Conservation (phyloP, 202 grass and related monocot species). For the Saccharum hybrid region DNA sequence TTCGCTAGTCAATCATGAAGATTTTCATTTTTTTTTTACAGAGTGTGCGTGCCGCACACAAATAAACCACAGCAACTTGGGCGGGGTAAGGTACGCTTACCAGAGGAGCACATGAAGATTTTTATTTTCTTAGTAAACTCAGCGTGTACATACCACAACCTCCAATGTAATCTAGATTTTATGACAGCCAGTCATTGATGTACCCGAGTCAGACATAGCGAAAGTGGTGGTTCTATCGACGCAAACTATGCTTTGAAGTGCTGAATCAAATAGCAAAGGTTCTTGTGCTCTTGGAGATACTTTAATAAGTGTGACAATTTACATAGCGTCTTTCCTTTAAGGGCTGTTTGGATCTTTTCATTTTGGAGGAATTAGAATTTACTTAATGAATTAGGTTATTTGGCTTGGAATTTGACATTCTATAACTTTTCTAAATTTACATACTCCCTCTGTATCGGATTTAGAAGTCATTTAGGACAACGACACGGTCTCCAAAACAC, state of each 20-base stretch:
- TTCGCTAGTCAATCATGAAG: not conserved
- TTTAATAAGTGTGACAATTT: not conserved
- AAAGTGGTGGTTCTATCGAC: not conserved
- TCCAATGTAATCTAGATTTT: not conserved
- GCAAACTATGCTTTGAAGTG: not conserved
- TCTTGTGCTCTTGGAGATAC: not conserved
- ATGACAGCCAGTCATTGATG: not conserved
- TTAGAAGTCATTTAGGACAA: too few species aligned
- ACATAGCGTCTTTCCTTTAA: not conserved
- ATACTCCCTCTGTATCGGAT: too few species aligned
- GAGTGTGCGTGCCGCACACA: too few species aligned
- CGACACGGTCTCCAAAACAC: too few species aligned
- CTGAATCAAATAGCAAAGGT: constrained; percentile 17
- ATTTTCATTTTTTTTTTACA: not conserved
- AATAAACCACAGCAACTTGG: too few species aligned
- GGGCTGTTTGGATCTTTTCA: too few species aligned
- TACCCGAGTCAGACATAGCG: not conserved
- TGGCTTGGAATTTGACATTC: too few species aligned
- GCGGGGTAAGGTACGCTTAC: too few species aligned
- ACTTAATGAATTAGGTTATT: too few species aligned
- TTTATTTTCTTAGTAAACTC: not conserved
- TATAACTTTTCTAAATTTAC: too few species aligned
- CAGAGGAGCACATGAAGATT: not conserved
- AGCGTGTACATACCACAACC: not conserved
- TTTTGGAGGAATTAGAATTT: too few species aligned